Evolutionary conservation across 176 grass and related monocot species (phyloP).

Genomic region (Avena eriantha): DNA sequence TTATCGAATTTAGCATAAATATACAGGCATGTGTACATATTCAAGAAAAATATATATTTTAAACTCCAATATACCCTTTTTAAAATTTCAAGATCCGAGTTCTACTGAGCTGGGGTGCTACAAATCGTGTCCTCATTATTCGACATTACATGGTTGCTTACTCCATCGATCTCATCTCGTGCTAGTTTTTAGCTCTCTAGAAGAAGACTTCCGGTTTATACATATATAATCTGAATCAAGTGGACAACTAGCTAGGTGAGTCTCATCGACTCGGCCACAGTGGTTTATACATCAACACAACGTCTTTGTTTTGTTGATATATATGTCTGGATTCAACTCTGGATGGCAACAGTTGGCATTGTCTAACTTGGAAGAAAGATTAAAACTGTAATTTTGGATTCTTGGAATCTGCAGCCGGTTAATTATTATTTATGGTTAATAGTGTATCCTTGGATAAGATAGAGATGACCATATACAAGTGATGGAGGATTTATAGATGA

Average conservation of each 20-base stretch:
- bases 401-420: no score
- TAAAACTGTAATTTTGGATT: not conserved
- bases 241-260: not conserved
- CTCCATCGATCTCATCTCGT: no score
- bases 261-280: not conserved
- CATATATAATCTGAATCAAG: not conserved
- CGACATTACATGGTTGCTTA: no score
- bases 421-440: no score
- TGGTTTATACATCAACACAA: constrained; percentile 6
- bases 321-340: constrained; percentile 8
- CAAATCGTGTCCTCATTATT: no score
- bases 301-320: not conserved
- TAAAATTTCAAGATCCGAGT: no score
- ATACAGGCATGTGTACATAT: no score
- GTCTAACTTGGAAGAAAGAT: not conserved
- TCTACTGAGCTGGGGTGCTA: no score
- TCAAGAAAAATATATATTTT: no score
- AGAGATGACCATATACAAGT: not conserved
- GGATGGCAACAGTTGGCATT: not conserved
- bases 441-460: not conserved
- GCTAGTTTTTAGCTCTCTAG: not conserved
- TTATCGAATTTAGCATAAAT: no score
- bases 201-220: not conserved
- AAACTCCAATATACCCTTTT: no score
- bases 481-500: not conserved